Conservation (phyloP, 2,329 filamentous ascomycete genomes). For the Cercospora zeina region DNA sequence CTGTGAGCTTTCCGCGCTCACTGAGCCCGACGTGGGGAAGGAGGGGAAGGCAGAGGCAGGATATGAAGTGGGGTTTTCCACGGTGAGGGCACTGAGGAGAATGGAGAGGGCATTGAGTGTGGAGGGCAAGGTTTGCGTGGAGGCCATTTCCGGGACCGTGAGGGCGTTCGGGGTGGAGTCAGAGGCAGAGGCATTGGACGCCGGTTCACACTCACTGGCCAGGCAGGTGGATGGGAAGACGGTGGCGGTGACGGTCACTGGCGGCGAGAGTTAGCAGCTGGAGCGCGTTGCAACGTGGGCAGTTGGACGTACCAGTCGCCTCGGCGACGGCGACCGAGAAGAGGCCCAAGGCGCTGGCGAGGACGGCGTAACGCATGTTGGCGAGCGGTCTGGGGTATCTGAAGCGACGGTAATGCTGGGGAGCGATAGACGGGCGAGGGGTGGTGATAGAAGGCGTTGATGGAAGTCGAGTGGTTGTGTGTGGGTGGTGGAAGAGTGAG, state of each 20-base stretch:
- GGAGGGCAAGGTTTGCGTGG: constrained; percentile 19
- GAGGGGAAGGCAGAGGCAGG: constrained; percentile 20
- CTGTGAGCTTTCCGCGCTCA: constrained; percentile 27
- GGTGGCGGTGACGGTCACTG: constrained; percentile 26
- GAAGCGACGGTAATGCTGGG: constrained; percentile 21
- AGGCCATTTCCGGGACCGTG: constrained; percentile 26
- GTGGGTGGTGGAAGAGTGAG: not conserved
- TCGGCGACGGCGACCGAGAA: constrained; percentile 31
- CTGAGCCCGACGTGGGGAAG: constrained; percentile 16
- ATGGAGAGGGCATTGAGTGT: constrained; percentile 28
- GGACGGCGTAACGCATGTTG: constrained; percentile 35
- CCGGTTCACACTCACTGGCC: constrained; percentile 30
- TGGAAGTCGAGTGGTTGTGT: not conserved
- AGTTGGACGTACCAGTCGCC: constrained; percentile 32
- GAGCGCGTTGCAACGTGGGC: not conserved
- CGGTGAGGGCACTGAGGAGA: constrained; percentile 25
- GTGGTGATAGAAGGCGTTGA: constrained; percentile 10
- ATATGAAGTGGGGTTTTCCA: constrained; percentile 15
- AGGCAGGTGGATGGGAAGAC: constrained; percentile 24
- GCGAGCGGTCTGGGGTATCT: constrained; percentile 18
- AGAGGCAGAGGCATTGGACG: not conserved
- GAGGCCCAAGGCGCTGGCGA: constrained; percentile 32
- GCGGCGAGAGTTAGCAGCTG: not conserved
- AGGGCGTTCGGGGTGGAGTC: constrained; percentile 25
- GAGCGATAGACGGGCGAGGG: constrained; percentile 2